Base-by-base conservation (phyloP, 306 rosid species). In the Purshia tridentata region DNA sequence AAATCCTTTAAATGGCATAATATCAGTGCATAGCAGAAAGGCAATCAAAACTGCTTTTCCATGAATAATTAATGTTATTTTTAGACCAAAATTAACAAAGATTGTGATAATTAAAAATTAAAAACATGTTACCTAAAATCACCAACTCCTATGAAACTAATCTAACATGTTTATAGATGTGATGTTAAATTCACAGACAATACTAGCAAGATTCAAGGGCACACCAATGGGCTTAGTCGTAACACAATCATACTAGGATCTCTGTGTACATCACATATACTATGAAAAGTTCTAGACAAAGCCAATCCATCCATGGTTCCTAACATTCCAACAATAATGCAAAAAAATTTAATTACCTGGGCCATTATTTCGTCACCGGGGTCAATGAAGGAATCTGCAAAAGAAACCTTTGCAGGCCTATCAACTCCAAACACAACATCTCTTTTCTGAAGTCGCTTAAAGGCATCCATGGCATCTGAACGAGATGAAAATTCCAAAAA, bases 301-400 rank as follows among this genome's bases (percentile, higher is more conserved):
- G 0, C 41, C 8, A 22, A 23, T 16, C 16, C 37, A 75, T 44
- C 67, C 77, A 56, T 54, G 55, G 48, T 68, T 50, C 65, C 35
- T 13, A 67, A 54, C 20, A 58, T 71, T 47, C 42, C 65, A 22
- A 48, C 8, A 49, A 63, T 16, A 68, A 77, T 53, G 52, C 77
- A 44, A 42, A 68, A 77, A 81, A 74, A n/a, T 74, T 53, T 54
- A 61, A 73, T 83, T 87, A 94, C 98, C 99, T 95, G 98, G 0
- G 97, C 87, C 98, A 91, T 95, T 65, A 95, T 90, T 84, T 95
- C 98, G 83, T 91, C 98, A 79, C 97, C 97, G 16, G 99, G 98
- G 56, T 95, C 99, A 81, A 90, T 88, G 84, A 95, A 91, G 59
- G 98, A 90, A 86, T 90, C 99, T 58, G 99, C 99, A 85, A 95